Percentiles rank a stretch among this genome's conserved stretches.
Evolutionary conservation across 2,329 filamentous ascomycete species (phyloP).

Genomic region (Macrophomina tecta): DNA sequence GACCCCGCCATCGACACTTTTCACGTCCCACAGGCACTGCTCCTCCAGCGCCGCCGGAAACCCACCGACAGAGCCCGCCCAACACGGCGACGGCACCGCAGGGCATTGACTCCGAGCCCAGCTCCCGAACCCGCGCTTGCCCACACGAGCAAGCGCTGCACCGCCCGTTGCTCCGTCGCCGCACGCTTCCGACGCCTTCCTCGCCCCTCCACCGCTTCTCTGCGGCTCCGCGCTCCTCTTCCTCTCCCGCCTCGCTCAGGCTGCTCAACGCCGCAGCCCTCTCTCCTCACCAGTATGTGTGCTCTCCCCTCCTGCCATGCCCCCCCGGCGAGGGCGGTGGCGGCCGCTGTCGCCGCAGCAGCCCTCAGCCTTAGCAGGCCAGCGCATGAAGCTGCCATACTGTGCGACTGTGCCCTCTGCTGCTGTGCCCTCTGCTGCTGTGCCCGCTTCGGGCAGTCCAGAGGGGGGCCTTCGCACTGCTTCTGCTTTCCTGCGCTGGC

Average conservation of each 20-base stretch:
- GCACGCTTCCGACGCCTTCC: conserved; percentile 30
- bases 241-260: conserved; percentile 27
- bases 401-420: conserved; percentile 23
- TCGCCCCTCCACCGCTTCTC: conserved; percentile 37
- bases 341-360: background rate
- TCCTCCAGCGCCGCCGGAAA: background rate
- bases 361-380: conserved; percentile 26
- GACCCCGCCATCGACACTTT: conserved; percentile 28
- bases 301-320: conserved; percentile 27
- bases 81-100: conserved; percentile 7
- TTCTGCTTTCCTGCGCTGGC: conserved; percentile 18
- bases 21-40: conserved; percentile 15
- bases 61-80: conserved; percentile 2
- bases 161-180: conserved; percentile 10
- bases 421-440: conserved; percentile 24
- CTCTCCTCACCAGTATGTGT: conserved; percentile 8
- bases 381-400: conserved; percentile 24
- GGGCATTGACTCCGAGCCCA: conserved; percentile 19
- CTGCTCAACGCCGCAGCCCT: background rate
- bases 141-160: conserved; percentile 13
- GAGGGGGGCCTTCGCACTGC: conserved; percentile 28
- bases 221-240: conserved; percentile 32
- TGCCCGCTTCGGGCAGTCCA: conserved; percentile 33
- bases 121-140: conserved; percentile 1
- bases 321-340: background rate